Percentiles rank a stretch among this genome's conserved stretches.
phyloP scores from a whole-genome alignment of 2,329 filamentous ascomycete species.

The Cladosporium sp. region DNA sequence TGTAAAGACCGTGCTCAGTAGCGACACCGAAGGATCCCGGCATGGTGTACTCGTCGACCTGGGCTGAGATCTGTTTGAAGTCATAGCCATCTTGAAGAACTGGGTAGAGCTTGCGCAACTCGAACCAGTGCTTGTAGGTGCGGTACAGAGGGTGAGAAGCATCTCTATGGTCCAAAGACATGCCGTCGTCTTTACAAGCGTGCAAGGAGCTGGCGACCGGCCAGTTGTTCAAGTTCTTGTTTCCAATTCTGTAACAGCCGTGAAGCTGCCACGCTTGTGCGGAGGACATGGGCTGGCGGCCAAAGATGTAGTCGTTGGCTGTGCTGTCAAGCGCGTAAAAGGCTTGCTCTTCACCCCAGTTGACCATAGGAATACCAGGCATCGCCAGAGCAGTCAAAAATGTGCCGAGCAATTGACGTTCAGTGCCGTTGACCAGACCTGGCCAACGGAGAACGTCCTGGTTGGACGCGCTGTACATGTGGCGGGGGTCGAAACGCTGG shows the following conservation, averaged over 20 bases:
- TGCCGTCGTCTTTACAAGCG: slow-evolving; percentile 54
- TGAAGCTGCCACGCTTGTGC: slow-evolving; percentile 60
- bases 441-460: slow-evolving; percentile 65
- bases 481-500: slow-evolving; percentile 58
- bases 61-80: slow-evolving; percentile 52
- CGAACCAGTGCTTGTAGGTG: slow-evolving; percentile 58
- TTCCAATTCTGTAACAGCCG: slow-evolving; percentile 56
- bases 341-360: slow-evolving; percentile 63
- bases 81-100: slow-evolving; percentile 57
- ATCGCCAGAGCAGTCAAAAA: slow-evolving; percentile 57
- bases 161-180: slow-evolving; percentile 58
- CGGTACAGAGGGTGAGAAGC: slow-evolving; percentile 58
- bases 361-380: slow-evolving; percentile 56
- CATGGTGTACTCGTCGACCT: slow-evolving; percentile 47
- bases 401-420: slow-evolving; percentile 53
- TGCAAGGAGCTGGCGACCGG: slow-evolving; percentile 50
- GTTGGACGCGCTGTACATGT: slow-evolving; percentile 61
- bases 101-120: slow-evolving; percentile 53
- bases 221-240: slow-evolving; percentile 54
- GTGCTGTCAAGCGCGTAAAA: slow-evolving; percentile 62
- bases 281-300: slow-evolving; percentile 58
- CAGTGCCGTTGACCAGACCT: slow-evolving; percentile 51
- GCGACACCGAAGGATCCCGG: slow-evolving; percentile 49
- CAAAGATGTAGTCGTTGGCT: slow-evolving; percentile 61
- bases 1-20: slow-evolving; percentile 59